Evolutionary conservation across 2,329 filamentous ascomycete species (phyloP), one percentile per base, ranked within the genome.

Genomic region (Exophiala sp.): DNA sequence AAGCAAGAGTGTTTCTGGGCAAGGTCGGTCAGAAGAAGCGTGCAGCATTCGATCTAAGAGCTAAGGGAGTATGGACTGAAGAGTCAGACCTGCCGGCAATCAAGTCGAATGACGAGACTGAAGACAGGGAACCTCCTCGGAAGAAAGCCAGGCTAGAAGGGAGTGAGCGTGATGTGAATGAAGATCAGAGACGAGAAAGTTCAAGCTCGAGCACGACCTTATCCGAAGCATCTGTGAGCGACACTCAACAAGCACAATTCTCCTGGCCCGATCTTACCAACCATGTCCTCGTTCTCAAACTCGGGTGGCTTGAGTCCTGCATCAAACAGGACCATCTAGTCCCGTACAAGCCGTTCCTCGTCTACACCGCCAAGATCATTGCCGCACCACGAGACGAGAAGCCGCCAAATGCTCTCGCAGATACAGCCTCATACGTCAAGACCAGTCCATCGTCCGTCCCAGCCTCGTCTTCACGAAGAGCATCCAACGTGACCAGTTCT

Each of bases 41-140:
- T 14, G 89, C 89, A 1, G 77, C 81, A 43, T 85, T 95, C 63
- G 92, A 97, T 70, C 74, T 97, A 57, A 79, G 89, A 49, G 79
- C 82, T 5, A 79, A 82, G 42, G 85, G 83, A 11, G 62, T 96
- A 2, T 73, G 69, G 67, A 74, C 72, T 39, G 68, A 77, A 47
- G 70, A 76, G 46, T 34, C 48, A 16, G 12, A 47, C 5, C 46
- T 60, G 20, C 56, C 55, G 1, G 44, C 50, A 20, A n/a, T 10
- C 5, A 40, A 35, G 33, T 16, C 34, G 10, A 14, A 29, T 45
- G 40, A 20, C 20, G 35, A 47, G 16, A 14, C 29, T 8, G 34
- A 16, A n/a, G 33, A 44, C 7, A 38, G 39, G 20, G 52, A 48
- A 18, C 52, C 45, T n/a, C 16, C 46, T n/a, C 46, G 41, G 34